Percentiles rank a stretch among this genome's conserved stretches.
These are phyloP conservation scores for Penicillium paradoxum DNA, from an alignment of 495 filamentous ascomycete species.

Conservation along the genomic window DNA sequence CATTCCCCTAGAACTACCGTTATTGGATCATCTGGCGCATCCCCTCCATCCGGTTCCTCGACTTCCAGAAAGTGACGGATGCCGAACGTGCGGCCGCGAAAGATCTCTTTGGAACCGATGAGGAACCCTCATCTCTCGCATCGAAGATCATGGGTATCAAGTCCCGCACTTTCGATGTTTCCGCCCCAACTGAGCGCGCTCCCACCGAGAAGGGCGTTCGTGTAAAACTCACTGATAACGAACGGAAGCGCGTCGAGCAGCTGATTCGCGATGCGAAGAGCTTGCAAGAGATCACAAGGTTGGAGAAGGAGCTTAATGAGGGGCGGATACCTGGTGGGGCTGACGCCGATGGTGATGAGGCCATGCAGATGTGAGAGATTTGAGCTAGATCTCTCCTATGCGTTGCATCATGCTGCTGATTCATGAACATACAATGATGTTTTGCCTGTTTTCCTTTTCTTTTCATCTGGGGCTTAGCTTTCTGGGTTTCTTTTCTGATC, in stretches of 20 bases:
- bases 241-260: slow-evolving; percentile 64
- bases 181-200: slow-evolving; percentile 38
- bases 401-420: not conserved
- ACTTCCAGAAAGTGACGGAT: slow-evolving; percentile 87
- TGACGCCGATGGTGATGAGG: slow-evolving; percentile 29
- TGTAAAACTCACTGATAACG: slow-evolving; percentile 63
- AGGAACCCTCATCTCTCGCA: slow-evolving; percentile 75
- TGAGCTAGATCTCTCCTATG: not conserved
- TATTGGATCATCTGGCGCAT: slow-evolving; percentile 86
- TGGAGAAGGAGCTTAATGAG: slow-evolving; percentile 84
- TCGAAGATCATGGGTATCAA: slow-evolving; percentile 87
- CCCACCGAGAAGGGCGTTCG: slow-evolving; percentile 60
- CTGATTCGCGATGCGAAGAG: slow-evolving; percentile 81
- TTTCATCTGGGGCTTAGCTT: slow-evolving; percentile 8
- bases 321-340: slow-evolving; percentile 72
- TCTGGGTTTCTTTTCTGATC: slow-evolving; percentile 7
- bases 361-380: slow-evolving; percentile 33
- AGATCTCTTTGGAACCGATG: slow-evolving; percentile 74
- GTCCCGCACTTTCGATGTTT: slow-evolving; percentile 72
- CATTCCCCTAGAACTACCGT: slow-evolving; percentile 69
- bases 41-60: slow-evolving; percentile 81
- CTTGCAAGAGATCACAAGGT: slow-evolving; percentile 72
- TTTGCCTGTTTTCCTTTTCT: slow-evolving; percentile 4
- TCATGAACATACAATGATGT: slow-evolving; percentile 13
- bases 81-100: slow-evolving; percentile 68